These are phyloP conservation scores for Gossypium lobatum DNA, from an alignment of 441 rosid species.

Conservation along the genomic window DNA sequence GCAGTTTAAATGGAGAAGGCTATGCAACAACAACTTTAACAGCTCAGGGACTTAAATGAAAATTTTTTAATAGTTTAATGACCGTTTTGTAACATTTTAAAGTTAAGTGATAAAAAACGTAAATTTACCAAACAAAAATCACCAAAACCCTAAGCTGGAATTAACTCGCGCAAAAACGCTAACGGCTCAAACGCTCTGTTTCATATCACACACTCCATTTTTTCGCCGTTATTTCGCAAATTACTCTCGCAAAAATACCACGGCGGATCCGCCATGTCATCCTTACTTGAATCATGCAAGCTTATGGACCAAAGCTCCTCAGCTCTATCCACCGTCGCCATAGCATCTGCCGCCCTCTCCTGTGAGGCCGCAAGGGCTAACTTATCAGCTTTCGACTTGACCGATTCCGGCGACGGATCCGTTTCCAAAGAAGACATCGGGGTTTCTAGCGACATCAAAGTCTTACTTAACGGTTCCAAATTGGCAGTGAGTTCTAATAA, in stretches of 20 bases:
- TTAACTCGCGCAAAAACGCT: background rate
- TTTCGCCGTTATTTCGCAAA: background rate
- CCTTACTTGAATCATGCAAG: conserved; percentile 25
- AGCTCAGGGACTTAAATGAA: no score
- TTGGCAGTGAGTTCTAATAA: conserved; percentile 29
- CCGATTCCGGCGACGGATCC: conserved; percentile 72
- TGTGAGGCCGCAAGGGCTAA: conserved; percentile 63
- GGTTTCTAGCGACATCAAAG: conserved; percentile 71
- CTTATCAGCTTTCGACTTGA: conserved; percentile 37
- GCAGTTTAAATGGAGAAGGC: no score
- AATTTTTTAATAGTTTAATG: no score
- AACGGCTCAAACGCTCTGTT: background rate
- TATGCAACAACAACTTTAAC: no score
- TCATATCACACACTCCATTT: background rate
- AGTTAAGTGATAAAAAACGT: no score
- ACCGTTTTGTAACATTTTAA: rapidly evolving
- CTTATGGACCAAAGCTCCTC: conserved; percentile 52
- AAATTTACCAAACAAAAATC: background rate
- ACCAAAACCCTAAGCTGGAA: background rate
- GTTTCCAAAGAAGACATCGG: conserved; percentile 57
- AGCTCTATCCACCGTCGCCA: conserved; percentile 41
- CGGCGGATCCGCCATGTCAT: background rate
- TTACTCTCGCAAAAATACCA: background rate
- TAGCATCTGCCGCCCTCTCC: conserved; percentile 69
- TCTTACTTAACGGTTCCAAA: conserved; percentile 71